These are phyloP conservation scores for Pachysolen tannophilus DNA, from an alignment of 805 yeast species.

Conservation along the genomic window DNA sequence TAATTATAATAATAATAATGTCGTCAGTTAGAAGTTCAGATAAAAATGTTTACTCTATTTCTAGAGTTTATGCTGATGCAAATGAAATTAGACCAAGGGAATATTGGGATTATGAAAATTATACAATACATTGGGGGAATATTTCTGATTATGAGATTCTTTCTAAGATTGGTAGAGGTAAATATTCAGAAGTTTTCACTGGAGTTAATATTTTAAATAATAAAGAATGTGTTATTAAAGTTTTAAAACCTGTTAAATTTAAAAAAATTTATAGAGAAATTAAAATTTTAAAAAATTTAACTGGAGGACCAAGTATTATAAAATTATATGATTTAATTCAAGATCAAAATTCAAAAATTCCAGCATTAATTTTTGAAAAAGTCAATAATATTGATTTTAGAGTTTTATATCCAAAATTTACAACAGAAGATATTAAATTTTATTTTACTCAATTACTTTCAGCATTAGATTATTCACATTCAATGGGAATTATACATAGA, in stretches of 20 bases:
- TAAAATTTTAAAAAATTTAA: conserved; percentile 75
- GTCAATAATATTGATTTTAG: conserved; percentile 83
- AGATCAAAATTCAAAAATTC: conserved; percentile 78
- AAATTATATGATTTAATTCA: conserved; percentile 76
- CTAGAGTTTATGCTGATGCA: conserved; percentile 78
- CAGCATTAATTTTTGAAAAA: conserved; percentile 81
- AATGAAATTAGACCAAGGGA: conserved; percentile 66
- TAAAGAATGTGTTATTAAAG: conserved; percentile 75
- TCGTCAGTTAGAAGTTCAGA: not conserved
- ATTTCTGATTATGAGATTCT: conserved; percentile 82
- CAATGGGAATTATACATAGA: conserved; percentile 93
- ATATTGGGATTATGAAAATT: conserved; percentile 77
- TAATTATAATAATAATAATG: conserved; percentile 1
- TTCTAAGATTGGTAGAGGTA: conserved; percentile 84
- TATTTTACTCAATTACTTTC: conserved; percentile 76
- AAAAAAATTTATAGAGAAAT: conserved; percentile 91
- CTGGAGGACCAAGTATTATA: conserved; percentile 77
- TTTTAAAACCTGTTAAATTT: conserved; percentile 85
- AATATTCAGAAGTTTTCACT: conserved; percentile 88
- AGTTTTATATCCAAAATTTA: conserved; percentile 73
- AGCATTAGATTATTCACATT: conserved; percentile 84
- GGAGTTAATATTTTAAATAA: conserved; percentile 63
- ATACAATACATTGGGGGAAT: conserved; percentile 74
- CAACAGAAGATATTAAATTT: conserved; percentile 66
- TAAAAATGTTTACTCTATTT: conserved; percentile 43